Percentiles rank a stretch among this genome's conserved stretches.
Conservation (phyloP, 371 early-diverging fungal species). For the Lichtheimia ramosa region DNA sequence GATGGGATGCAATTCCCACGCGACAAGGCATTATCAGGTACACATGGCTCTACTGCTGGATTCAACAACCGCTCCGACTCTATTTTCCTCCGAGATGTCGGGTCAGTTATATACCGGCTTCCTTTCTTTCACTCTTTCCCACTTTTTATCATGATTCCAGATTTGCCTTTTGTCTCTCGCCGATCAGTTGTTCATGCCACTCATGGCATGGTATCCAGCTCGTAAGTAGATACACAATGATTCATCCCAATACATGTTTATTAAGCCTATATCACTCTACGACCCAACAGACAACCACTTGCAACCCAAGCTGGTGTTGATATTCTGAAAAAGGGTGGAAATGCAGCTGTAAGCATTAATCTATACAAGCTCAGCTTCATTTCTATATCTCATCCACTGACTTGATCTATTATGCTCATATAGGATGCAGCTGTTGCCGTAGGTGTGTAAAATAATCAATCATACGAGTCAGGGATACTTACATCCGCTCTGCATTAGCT, state of each 20-base stretch:
- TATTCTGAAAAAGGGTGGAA: slow-evolving; percentile 84
- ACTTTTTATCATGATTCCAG: slow-evolving; percentile 3
- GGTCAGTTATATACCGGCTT: neutral
- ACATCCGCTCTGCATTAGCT: slow-evolving; percentile 22
- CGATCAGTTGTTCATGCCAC: slow-evolving; percentile 48
- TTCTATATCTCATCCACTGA: neutral
- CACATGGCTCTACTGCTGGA: too few relatives aligned
- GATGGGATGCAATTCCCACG: too few relatives aligned
- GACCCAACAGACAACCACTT: slow-evolving; percentile 65
- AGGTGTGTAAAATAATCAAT: slow-evolving; percentile 22
- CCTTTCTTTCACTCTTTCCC: neutral
- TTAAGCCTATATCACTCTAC: too few relatives aligned
- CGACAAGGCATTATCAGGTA: too few relatives aligned
- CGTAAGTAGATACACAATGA: slow-evolving; percentile 21
- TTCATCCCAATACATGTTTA: too few relatives aligned
- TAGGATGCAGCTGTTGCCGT: slow-evolving; percentile 86
- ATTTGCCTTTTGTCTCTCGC: slow-evolving; percentile 48
- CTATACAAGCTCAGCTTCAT: neutral
- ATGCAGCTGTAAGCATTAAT: slow-evolving; percentile 73
- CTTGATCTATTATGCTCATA: neutral
- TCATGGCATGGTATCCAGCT: slow-evolving; percentile 48
- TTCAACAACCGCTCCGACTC: too few relatives aligned
- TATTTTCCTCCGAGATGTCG: slow-evolving; percentile 6
- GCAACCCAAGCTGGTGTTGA: slow-evolving; percentile 79
- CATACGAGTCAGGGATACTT: neutral